These are phyloP conservation scores for Cudoniella acicularis DNA, from an alignment of 495 filamentous ascomycete species.

Conservation along the genomic window DNA sequence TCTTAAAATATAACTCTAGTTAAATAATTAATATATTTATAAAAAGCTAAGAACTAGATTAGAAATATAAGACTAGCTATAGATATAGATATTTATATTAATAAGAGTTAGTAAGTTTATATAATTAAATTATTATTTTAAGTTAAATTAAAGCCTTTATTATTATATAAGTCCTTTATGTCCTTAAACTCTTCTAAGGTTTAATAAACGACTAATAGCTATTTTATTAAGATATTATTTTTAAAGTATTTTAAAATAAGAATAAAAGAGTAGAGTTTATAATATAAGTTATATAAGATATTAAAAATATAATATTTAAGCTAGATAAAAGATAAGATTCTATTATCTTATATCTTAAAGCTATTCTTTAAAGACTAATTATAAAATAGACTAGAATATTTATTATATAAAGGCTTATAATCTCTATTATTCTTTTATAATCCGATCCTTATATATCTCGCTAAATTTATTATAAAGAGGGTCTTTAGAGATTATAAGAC, in stretches of 20 bases:
- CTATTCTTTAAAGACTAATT: conserved; percentile 4
- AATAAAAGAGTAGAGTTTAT: conserved; percentile 16
- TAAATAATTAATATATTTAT: conserved; percentile 5
- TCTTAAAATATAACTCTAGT: conserved; percentile 4
- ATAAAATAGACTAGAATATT: conserved; percentile 18
- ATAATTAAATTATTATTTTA: background rate
- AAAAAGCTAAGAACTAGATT: conserved; percentile 6
- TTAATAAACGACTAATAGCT: background rate
- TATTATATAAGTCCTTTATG: conserved; percentile 6
- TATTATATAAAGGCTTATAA: conserved; percentile 14
- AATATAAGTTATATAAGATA: conserved; percentile 15
- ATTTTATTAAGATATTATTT: conserved; percentile 16
- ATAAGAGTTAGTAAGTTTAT: conserved; percentile 7
- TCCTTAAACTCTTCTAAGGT: conserved; percentile 1
- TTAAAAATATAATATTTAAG: conserved; percentile 18
- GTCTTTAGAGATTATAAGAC: background rate
- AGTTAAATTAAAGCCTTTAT: background rate
- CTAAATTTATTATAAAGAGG: background rate
- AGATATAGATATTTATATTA: conserved; percentile 4
- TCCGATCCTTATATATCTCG: background rate
- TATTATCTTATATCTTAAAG: background rate
- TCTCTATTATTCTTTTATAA: conserved; percentile 3
- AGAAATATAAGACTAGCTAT: background rate
- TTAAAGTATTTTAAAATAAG: conserved; percentile 21
- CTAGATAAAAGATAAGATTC: conserved; percentile 13